A percentile compares a stretch with the other conserved stretches of the same genome.
phyloP scores from a whole-genome alignment of 2,329 filamentous ascomycete genomes.

The Phaeosphaeriaceae sp. region DNA sequence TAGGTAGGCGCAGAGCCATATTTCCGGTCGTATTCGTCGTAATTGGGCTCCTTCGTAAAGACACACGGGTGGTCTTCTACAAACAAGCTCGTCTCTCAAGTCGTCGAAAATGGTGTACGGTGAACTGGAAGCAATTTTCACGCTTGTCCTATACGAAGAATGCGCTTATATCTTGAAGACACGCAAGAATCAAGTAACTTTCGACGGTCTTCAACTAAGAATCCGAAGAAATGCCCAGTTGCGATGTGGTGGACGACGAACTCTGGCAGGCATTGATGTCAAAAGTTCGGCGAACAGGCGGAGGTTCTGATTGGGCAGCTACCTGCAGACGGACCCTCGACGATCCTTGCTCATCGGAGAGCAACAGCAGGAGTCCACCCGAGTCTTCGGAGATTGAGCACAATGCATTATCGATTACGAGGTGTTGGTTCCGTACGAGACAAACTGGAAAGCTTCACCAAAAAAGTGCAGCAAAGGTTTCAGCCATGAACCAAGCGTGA shows the following conservation, averaged over 20 bases:
- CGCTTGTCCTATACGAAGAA: no score
- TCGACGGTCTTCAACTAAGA: not conserved
- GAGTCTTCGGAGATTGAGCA: conserved; percentile 7
- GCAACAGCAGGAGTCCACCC: conserved; percentile 10
- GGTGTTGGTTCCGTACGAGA: not conserved
- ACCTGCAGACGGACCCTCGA: conserved; percentile 3
- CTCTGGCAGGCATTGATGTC: conserved; percentile 2
- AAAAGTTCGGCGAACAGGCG: conserved; percentile 18
- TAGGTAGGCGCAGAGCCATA: conserved; percentile 34
- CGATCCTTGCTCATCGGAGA: conserved; percentile 7
- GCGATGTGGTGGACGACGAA: not conserved
- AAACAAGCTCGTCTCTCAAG: not conserved
- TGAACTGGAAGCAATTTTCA: not conserved
- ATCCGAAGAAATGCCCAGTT: not conserved
- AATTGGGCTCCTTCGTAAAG: not conserved
- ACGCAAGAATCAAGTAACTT: no score
- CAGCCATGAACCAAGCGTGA: not conserved
- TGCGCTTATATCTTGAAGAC: no score
- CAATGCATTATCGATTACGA: not conserved
- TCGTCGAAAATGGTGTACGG: not conserved
- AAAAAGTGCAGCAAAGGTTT: not conserved
- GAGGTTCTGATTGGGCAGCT: conserved; percentile 23
- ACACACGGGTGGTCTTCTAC: no score
- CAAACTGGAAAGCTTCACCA: not conserved
- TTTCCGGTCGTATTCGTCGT: conserved; percentile 5